Base-by-base conservation (phyloP, 805 yeast genomes). In the Metschnikowia peoriensis region DNA sequence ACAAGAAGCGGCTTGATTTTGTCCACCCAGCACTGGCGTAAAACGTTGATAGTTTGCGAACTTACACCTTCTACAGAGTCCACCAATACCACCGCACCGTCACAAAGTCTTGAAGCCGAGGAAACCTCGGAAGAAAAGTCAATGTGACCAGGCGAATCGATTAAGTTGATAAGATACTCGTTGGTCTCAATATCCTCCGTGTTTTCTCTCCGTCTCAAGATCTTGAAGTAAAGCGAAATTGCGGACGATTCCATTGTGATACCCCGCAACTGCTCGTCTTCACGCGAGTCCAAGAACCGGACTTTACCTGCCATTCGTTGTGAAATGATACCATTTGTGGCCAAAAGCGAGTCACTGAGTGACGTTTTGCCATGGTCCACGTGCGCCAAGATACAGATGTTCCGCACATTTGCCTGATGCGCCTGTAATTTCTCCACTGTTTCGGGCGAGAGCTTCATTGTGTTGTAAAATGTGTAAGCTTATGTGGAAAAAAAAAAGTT, bases 331-430 rank as follows among this genome's bases (percentile, higher is more conserved):
- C 99, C 99, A 70, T 96, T 94, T 38, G 97, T 87, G 28, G 99
- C 98, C 39, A 94, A 72, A 45, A 94, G 73, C 9, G 96, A 88
- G 68, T 94, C 99, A 42, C 96, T 88, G 34, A 94, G 75, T 1
- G 98, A 89, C 0, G 99, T 94, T 71, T 94, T 94, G 28, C 99
- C 99, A 66, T 94, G 99, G 68, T 94, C 99, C 27, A 94, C 99
- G 70, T 94, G 99, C 0, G 99, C 99, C 46, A 94, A 77, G 55
- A 94, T 90, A 70, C 99, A 94, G 42, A 94, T 89, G 69, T 94
- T 94, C 55, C 99, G 78, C 32, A 93, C 84, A 55, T 82, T 75
- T 14, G 79, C 71, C 0, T 96, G 84, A 57, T 86, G 81, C 58
- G 76, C 76, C 67, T 93, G 97, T 16, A 91, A 72, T 57, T 81